phyloP scores from a whole-genome alignment of 1,284 basidiomycete species.

The Sphaerobolus stellatus region DNA sequence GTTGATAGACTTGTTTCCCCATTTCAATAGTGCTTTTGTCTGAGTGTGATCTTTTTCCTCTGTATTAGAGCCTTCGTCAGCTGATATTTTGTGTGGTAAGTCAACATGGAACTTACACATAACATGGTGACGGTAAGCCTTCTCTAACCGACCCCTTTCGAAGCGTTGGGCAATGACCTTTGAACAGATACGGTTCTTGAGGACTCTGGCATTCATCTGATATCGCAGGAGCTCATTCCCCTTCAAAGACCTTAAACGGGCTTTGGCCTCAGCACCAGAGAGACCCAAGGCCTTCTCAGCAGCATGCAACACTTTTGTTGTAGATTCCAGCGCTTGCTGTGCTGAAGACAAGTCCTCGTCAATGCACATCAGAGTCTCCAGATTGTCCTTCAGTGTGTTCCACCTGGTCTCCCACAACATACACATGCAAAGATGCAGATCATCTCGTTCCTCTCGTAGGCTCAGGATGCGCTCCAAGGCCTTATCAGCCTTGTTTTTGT shows the following conservation, averaged over 20 bases:
- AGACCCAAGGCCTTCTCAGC: neutral
- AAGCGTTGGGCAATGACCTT: constrained; percentile 8
- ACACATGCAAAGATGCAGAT: no score
- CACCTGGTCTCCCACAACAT: no score
- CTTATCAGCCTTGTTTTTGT: no score
- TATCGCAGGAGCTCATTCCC: constrained; percentile 3
- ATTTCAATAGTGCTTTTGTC: neutral
- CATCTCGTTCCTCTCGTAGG: no score
- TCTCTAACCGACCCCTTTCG: constrained; percentile 11
- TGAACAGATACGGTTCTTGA: constrained; percentile 13
- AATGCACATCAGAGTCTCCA: no score
- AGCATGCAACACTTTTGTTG: no score
- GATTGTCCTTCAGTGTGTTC: no score
- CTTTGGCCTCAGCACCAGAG: constrained; percentile 8
- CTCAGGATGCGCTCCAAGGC: no score
- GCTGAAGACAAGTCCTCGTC: no score
- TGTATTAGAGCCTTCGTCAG: neutral
- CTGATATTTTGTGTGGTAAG: constrained; percentile 3
- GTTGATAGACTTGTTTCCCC: neutral
- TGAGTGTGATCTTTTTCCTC: neutral
- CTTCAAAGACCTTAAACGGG: constrained; percentile 3
- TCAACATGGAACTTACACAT: no score
- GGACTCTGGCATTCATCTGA: constrained; percentile 14
- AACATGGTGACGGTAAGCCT: constrained; percentile 6
- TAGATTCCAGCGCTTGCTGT: neutral